A percentile compares a stretch with the other conserved stretches of the same genome.
These are phyloP conservation scores for Penicillium robsamsonii DNA, from an alignment of 495 filamentous ascomycete species.

Conservation along the genomic window DNA sequence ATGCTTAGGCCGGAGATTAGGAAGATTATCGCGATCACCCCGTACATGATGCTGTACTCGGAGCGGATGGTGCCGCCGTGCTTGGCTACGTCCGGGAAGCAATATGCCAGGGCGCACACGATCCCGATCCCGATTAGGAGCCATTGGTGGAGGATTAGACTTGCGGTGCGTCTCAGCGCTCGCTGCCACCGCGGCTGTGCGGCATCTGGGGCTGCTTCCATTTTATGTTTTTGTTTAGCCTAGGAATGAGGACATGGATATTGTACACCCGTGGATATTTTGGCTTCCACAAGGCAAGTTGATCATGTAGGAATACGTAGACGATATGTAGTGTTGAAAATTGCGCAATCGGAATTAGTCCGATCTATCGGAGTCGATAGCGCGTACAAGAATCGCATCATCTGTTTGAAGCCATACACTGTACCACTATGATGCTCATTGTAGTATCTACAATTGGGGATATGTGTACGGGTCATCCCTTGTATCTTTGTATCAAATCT, in stretches of 20 bases:
- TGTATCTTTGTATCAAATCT: background rate
- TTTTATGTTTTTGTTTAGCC: background rate
- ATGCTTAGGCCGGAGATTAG: constrained; percentile 54
- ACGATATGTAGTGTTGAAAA: constrained; percentile 8
- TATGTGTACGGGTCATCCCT: background rate
- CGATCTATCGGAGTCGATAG: constrained; percentile 16
- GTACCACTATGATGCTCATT: background rate
- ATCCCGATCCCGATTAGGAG: constrained; percentile 55
- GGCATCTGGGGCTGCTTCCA: constrained; percentile 12
- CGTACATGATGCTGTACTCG: constrained; percentile 55
- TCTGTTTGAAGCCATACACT: background rate
- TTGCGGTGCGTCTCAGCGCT: constrained; percentile 21
- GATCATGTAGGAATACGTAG: background rate
- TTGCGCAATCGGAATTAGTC: constrained; percentile 25
- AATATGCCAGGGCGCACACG: constrained; percentile 50
- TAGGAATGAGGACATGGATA: background rate
- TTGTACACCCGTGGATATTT: background rate
- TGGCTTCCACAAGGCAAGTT: background rate
- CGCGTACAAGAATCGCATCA: constrained; percentile 8
- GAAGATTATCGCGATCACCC: constrained; percentile 53
- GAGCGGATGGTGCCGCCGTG: constrained; percentile 52
- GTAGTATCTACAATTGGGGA: background rate
- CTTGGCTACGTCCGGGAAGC: constrained; percentile 53
- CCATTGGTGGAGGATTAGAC: constrained; percentile 53
- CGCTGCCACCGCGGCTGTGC: constrained; percentile 11